Evolutionary conservation across 306 rosid species (phyloP), one percentile per base, ranked within the genome.

Genomic region (Vigna angularis): DNA sequence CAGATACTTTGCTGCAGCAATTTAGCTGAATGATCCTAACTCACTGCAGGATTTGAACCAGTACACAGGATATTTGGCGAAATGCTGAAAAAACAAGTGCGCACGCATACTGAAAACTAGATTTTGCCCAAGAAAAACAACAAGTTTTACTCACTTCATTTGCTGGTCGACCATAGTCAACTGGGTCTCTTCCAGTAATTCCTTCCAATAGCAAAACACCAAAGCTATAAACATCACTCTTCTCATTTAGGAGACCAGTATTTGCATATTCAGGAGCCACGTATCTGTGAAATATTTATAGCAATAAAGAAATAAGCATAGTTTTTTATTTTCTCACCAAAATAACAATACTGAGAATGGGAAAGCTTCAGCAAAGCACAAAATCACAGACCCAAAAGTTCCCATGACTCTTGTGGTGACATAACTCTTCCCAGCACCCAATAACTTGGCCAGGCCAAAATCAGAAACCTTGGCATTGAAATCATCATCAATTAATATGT

Each of bases 191-290:
- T 75, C 98, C 97, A 13, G 98, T 93, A 61, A 93, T 91, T 49
- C 91, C 91, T 78, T 93, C 98, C 68, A 93, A 84, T 62, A 93
- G 90, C 83, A 93, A 71, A 80, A 93, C 97, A 28, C 98, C 98
- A 66, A 89, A 93, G 87, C 98, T 93, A 86, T 93, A 93, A 62
- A 93, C 93, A 79, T 93, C 98, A 55, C 98, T 93, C 82, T 93
- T 93, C 77, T 91, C 98, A 83, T 93, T 93, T 72, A 93, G 78
- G 76, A 93, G 98, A 59, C 98, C 98, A 6, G 91, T 87, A 75
- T 93, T 93, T 73, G 98, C 98, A 81, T 93, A 93, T 81, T 93
- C 98, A 59, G 97, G 98, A 51, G 98, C 98, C 49, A 93, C 98
- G 2, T 91, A 93, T 69, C 98, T 93, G 88, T 15, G 63, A 70